Percentiles rank a stretch among this genome's conserved stretches.
Evolutionary conservation across 441 rosid species (phyloP).

Genomic region (Eruca vesicaria): DNA sequence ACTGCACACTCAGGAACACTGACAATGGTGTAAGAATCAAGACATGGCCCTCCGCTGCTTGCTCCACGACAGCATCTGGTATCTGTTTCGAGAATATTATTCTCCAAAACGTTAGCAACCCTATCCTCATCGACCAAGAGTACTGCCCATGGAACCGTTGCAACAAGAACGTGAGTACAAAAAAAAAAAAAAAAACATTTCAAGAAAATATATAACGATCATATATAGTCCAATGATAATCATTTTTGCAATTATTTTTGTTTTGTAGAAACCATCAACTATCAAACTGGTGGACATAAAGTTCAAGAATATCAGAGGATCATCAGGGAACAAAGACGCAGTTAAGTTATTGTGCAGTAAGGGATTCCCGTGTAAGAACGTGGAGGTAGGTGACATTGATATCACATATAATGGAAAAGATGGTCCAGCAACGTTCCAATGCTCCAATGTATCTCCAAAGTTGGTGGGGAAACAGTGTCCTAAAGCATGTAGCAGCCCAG

Average conservation of each 20-base stretch:
- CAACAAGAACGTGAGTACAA: not conserved
- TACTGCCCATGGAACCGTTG: constrained; percentile 33
- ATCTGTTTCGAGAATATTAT: constrained; percentile 22
- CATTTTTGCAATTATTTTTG: not conserved
- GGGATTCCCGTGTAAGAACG: constrained; percentile 18
- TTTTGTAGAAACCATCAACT: constrained; percentile 17
- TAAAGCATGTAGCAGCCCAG: constrained; percentile 30
- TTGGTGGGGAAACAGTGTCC: constrained; percentile 15
- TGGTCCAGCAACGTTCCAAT: constrained; percentile 24
- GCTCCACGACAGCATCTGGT: constrained; percentile 15
- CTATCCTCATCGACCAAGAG: too few species aligned
- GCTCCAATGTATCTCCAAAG: constrained; percentile 21
- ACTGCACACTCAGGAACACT: constrained; percentile 22
- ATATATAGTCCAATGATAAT: not conserved
- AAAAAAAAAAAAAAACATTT: not conserved
- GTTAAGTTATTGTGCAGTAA: constrained; percentile 29
- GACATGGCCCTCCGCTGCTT: too few species aligned
- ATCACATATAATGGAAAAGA: constrained; percentile 19
- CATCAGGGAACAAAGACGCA: constrained; percentile 30
- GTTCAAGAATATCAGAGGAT: constrained; percentile 25
- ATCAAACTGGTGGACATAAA: constrained; percentile 21
- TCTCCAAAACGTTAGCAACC: constrained; percentile 28
- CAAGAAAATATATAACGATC: not conserved
- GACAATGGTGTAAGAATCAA: constrained; percentile 32
- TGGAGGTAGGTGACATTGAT: constrained; percentile 23